Evolutionary conservation across 768 basidiomycete species (phyloP).

Genomic region (Grammothele lineata): DNA sequence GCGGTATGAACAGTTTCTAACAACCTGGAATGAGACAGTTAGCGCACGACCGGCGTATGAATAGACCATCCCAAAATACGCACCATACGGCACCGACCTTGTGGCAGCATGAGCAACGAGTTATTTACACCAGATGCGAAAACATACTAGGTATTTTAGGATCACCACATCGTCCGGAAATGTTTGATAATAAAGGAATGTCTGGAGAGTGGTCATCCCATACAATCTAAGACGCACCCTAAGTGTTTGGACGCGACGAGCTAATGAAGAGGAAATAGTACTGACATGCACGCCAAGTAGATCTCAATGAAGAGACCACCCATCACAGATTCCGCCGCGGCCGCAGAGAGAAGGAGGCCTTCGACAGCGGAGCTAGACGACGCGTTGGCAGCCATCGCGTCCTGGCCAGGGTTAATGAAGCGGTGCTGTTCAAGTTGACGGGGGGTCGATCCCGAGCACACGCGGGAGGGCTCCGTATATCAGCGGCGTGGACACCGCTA

Average conservation of each 20-base stretch:
- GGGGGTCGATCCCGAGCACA: too few species aligned
- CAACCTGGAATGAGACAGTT: not conserved
- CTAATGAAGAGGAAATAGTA: not conserved
- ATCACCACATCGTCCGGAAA: constrained; percentile 3
- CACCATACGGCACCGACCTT: constrained; percentile 2
- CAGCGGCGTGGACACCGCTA: too few species aligned
- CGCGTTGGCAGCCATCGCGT: too few species aligned
- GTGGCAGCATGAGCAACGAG: too few species aligned
- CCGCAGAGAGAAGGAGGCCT: too few species aligned
- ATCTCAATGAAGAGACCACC: constrained; percentile 14
- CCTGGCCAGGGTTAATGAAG: too few species aligned
- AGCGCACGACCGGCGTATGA: not conserved
- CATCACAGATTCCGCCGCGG: constrained; percentile 9
- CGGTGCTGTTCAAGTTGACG: too few species aligned
- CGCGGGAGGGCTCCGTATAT: too few species aligned
- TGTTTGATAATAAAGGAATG: constrained; percentile 11
- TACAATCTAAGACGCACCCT: constrained; percentile 1
- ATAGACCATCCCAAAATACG: not conserved
- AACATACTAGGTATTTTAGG: constrained; percentile 5
- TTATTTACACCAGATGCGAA: not conserved
- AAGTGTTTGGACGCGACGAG: not conserved
- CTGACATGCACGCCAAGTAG: constrained; percentile 14
- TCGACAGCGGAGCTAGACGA: too few species aligned
- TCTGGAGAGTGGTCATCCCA: constrained; percentile 14
- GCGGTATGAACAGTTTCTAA: not conserved